Evolutionary conservation across 441 rosid genomes (phyloP), one percentile per base, ranked within the genome.

Genomic region (Manihot esculenta): DNA sequence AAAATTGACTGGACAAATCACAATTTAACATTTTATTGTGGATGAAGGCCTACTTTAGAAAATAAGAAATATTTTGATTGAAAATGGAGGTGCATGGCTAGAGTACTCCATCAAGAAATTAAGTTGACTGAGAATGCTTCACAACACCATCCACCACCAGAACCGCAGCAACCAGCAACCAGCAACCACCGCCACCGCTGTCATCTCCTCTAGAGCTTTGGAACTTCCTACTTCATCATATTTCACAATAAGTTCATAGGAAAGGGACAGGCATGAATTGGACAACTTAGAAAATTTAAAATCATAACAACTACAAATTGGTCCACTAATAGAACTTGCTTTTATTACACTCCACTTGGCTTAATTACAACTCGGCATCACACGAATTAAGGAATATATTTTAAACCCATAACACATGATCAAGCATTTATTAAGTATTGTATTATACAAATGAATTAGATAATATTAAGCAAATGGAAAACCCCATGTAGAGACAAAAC

Each of bases 321-420:
- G 4, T 24, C 30, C 23, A 30, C 48, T 18, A 71, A 54, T 38
- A 41, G 44, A 62, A 67, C 54, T 72, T 76, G 76, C 64, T 66
- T 58, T 41, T 50, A 68, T 42, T 57, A 12, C 44, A 68, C 71
- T 77, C 71, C 70, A 24, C 73, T 68, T 57, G 48, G 47, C 70
- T 26, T 54, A 42, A 53, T 53, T n/a, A 62, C 69, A 71, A 53
- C 51, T 54, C 62, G 6, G 14, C 47, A 38, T 11, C 21, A 5
- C 56, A 54, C 15, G 5, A 15, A 15, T 45, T 47, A 26, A 41
- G 41, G 50, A 14, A 26, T 18, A 48, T 59, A 8, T 64, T 60
- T 18, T 15, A 26, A 20, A 54, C 24, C 51, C 63, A 48, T 26
- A n/a, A 50, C 49, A 20, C 59, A 67, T 62, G 54, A 71, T 47